Percentiles rank a stretch among this genome's conserved stretches.
phyloP scores from a whole-genome alignment of 208 protist genomes.

The Wallacemonas rigidus region DNA sequence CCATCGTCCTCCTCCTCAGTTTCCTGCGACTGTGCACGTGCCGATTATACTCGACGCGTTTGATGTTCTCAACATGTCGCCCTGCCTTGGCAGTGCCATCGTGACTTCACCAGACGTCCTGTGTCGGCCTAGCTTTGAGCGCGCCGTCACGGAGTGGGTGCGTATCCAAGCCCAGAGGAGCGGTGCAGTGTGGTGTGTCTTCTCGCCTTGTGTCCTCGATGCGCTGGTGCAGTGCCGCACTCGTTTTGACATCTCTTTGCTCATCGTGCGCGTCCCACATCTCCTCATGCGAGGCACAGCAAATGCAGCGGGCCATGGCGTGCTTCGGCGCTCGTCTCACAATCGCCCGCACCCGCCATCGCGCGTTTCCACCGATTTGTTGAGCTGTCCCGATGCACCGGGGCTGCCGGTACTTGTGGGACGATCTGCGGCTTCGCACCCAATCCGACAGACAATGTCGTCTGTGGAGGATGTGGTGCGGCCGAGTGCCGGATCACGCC shows the following conservation, averaged over 20 bases:
- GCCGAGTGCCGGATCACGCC: not conserved
- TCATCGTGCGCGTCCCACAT: conserved; percentile 7
- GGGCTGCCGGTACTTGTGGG: not conserved
- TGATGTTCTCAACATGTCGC: conserved; percentile 35
- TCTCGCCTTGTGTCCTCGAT: not conserved
- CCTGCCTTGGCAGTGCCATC: conserved; percentile 24
- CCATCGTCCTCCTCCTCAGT: too few relatives aligned
- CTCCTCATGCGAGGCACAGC: not conserved
- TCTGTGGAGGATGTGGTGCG: not conserved
- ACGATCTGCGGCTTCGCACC: not conserved
- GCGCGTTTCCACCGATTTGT: not conserved
- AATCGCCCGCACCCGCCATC: too few relatives aligned
- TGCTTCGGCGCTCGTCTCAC: not conserved
- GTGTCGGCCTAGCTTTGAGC: not conserved
- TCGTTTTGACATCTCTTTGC: not conserved
- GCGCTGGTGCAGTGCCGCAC: not conserved
- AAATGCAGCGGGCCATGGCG: not conserved
- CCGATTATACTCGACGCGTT: conserved; percentile 44
- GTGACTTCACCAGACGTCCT: conserved; percentile 11
- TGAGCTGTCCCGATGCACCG: not conserved
- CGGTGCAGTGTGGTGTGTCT: not conserved
- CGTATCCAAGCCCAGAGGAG: not conserved
- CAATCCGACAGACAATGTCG: not conserved
- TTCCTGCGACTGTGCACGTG: not conserved
- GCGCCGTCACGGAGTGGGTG: not conserved